Evolutionary conservation across 768 basidiomycete species (phyloP).

Genomic region (Punctularia strigosozonata): DNA sequence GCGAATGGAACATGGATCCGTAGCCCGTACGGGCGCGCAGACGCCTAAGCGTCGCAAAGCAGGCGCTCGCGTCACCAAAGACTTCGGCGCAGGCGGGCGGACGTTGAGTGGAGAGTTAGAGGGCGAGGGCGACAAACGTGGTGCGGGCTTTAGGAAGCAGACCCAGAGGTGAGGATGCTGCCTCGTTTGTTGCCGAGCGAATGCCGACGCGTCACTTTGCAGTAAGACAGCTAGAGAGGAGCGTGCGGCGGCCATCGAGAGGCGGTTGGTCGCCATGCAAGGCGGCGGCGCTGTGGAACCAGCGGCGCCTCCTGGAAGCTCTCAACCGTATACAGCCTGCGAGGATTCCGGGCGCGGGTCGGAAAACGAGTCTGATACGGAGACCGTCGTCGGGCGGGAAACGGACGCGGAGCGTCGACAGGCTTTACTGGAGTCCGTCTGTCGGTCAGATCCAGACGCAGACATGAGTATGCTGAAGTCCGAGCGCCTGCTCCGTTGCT

Average conservation of each 20-base stretch:
- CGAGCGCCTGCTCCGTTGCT: too few species aligned
- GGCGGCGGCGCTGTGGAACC: too few species aligned
- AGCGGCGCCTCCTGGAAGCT: slow-evolving; percentile 4
- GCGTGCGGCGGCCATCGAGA: slow-evolving; percentile 64
- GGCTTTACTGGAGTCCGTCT: neutral
- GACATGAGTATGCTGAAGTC: too few species aligned
- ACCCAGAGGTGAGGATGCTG: slow-evolving; percentile 40
- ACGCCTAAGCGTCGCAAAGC: slow-evolving; percentile 60
- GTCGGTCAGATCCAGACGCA: too few species aligned
- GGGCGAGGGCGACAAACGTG: slow-evolving; percentile 27
- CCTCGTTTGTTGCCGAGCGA: neutral
- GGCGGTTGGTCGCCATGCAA: slow-evolving; percentile 38
- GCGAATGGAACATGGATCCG: slow-evolving; percentile 32
- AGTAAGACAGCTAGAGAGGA: slow-evolving; percentile 77
- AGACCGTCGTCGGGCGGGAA: slow-evolving; percentile 26
- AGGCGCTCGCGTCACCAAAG: slow-evolving; percentile 51
- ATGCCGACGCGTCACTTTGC: slow-evolving; percentile 2
- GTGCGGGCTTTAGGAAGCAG: slow-evolving; percentile 60
- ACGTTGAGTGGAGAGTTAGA: slow-evolving; percentile 30
- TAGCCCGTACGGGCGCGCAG: slow-evolving; percentile 46
- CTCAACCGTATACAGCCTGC: slow-evolving; percentile 9
- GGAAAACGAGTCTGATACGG: slow-evolving; percentile 10
- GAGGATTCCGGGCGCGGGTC: slow-evolving; percentile 16
- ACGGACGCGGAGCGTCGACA: slow-evolving; percentile 22
- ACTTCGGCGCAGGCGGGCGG: slow-evolving; percentile 48